A percentile compares a stretch with the other conserved stretches of the same genome.
Conservation (phyloP, 257 asterid species). For the Cruciata laevipes region DNA sequence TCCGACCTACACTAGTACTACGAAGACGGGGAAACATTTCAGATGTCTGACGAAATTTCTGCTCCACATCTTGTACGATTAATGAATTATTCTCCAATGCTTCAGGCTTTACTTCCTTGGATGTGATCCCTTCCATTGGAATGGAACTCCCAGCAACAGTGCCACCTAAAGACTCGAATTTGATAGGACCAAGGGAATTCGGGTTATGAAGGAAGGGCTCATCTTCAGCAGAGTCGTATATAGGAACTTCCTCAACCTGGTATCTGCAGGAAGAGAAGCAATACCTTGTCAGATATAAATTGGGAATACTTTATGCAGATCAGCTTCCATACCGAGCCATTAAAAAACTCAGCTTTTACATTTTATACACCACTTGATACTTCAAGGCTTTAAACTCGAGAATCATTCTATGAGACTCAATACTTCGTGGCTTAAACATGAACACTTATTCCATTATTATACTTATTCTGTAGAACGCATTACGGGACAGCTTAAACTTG, state of each 20-base stretch:
- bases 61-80: slow-evolving; percentile 27
- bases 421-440: no score
- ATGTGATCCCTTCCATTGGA: slow-evolving; percentile 21
- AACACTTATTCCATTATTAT: no score
- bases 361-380: neutral
- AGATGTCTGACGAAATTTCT: slow-evolving; percentile 40
- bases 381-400: no score
- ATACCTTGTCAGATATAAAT: slow-evolving; percentile 9
- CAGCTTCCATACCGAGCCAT: neutral
- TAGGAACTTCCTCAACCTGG: slow-evolving; percentile 74
- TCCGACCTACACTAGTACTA: slow-evolving; percentile 51
- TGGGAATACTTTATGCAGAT: neutral
- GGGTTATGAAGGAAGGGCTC: slow-evolving; percentile 43
- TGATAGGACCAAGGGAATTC: slow-evolving; percentile 25
- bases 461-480: no score
- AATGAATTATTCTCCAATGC: slow-evolving; percentile 23
- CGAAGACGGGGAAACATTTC: slow-evolving; percentile 50
- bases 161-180: slow-evolving; percentile 21
- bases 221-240: slow-evolving; percentile 95
- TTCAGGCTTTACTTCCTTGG: slow-evolving; percentile 29
- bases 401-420: no score
- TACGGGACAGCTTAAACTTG: no score
- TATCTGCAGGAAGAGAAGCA: slow-evolving; percentile 47
- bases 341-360: neutral
- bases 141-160: slow-evolving; percentile 20